phyloP scores from a whole-genome alignment of 345 rosid genomes.

The Jatropha curcas region DNA sequence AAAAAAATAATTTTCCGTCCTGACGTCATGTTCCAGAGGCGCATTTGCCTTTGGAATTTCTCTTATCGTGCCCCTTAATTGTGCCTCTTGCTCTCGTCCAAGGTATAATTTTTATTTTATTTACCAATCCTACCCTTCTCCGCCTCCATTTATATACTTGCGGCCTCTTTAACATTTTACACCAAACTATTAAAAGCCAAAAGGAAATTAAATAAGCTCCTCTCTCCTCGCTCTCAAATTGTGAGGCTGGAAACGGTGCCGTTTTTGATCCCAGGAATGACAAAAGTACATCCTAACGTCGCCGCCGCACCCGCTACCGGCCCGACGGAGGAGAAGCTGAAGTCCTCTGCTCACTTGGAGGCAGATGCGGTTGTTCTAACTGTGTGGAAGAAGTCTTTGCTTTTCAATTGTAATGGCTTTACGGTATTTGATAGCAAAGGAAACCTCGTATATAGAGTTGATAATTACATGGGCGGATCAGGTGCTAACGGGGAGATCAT shows the following conservation, averaged over 20 bases:
- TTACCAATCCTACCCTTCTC: not conserved
- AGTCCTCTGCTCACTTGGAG: not conserved
- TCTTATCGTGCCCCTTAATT: slow-evolving; percentile 1
- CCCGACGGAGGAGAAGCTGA: not conserved
- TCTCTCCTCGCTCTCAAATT: not conserved
- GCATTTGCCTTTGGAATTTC: slow-evolving; percentile 10
- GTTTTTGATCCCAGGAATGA: slow-evolving; percentile 38
- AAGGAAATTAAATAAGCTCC: not conserved
- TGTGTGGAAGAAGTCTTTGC: slow-evolving; percentile 95
- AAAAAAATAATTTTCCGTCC: not conserved
- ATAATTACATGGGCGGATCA: slow-evolving; percentile 63
- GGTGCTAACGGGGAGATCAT: slow-evolving; percentile 55
- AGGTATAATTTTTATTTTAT: not conserved
- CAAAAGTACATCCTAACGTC: slow-evolving; percentile 70
- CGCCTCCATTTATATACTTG: slow-evolving; percentile 13
- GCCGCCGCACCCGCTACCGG: slow-evolving; percentile 9
- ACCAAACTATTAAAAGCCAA: not conserved
- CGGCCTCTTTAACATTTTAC: not conserved
- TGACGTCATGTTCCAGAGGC: slow-evolving; percentile 16
- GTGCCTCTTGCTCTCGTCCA: not conserved
- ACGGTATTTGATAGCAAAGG: slow-evolving; percentile 79
- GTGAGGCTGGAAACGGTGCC: slow-evolving; percentile 18
- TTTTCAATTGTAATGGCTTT: slow-evolving; percentile 93
- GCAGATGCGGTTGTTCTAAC: slow-evolving; percentile 44
- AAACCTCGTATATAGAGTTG: slow-evolving; percentile 76